Evolutionary conservation across 164 flowering plant species (phyloP).

Genomic region (Vitis rupestris): DNA sequence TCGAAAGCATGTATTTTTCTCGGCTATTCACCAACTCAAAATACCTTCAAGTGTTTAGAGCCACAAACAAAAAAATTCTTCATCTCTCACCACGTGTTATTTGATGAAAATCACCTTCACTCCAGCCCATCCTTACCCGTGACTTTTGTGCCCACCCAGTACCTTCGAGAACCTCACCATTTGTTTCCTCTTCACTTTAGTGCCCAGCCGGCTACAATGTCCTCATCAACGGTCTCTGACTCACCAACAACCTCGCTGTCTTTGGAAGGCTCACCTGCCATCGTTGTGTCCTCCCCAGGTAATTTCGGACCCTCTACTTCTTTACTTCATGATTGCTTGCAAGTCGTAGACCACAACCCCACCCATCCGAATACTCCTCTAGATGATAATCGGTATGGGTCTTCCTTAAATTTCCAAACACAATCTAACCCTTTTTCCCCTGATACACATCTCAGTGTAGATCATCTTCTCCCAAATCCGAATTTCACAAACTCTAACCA

Average conservation of each 20-base stretch:
- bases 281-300: constrained; percentile 12
- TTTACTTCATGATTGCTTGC: constrained; percentile 9
- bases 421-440: too few species aligned
- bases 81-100: not conserved
- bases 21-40: too few species aligned
- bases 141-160: not conserved
- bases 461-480: not conserved
- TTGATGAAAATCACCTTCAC: not conserved
- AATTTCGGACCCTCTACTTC: not conserved
- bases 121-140: not conserved
- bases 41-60: not conserved
- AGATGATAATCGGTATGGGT: too few species aligned
- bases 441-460: not conserved
- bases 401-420: too few species aligned
- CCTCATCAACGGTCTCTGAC: constrained; percentile 1
- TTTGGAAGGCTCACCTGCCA: constrained; percentile 11
- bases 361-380: too few species aligned
- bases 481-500: not conserved
- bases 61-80: constrained; percentile 4
- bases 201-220: not conserved
- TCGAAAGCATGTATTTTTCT: too few species aligned
- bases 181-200: not conserved
- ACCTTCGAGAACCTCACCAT: not conserved
- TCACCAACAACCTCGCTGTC: not conserved
- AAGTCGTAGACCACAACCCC: not conserved